Base-by-base conservation (phyloP, 179 eudicot species). In the Gypsophila paniculata region DNA sequence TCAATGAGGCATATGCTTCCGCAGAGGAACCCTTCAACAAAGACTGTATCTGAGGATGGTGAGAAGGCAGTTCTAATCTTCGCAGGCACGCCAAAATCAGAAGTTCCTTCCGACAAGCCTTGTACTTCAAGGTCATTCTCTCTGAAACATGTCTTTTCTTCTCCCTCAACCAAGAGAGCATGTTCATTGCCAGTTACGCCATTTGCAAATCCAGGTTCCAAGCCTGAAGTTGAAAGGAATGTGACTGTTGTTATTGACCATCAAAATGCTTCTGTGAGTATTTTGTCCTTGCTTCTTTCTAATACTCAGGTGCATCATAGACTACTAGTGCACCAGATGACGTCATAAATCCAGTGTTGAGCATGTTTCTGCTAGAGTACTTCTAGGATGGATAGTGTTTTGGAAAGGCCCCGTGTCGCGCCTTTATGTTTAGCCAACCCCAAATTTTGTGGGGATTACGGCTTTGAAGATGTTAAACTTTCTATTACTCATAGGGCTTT, bases 141-240 rank as follows among this genome's bases (percentile, higher is more conserved):
- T 75, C 74, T 79, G 32, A 79, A 68, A 75, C 76, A 79, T 66
- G 79, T 75, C 10, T 79, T 75, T 72, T 75, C 79, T 75, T 79
- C 82, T 71, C 78, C 82, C 48, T 75, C 79, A 67, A 75, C 79
- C 60, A 75, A 67, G 67, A 79, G 76, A 72, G 65, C 82, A n/a
- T 79, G 76, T 61, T 79, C 82, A 17, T 79, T 79, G 72, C 82
- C 82, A 38, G 82, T 75, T 75, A 75, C 82, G 7, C 82, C 82
- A 1, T 61, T 67, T 72, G 79, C 82, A 61, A 68, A 75, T 75
- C 68, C 73, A 53, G 76, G 54, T 42, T 18, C 67, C 54, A 32
- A 69, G 22, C 69, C 79, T 44, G 76, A 25, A 13, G 48, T n/a
- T 19, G 71, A 79, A 67, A 72, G 61, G 48, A 73, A 68, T 44